Base-by-base conservation (phyloP, 371 early-diverging fungal species). In the Mucor racemosus region DNA sequence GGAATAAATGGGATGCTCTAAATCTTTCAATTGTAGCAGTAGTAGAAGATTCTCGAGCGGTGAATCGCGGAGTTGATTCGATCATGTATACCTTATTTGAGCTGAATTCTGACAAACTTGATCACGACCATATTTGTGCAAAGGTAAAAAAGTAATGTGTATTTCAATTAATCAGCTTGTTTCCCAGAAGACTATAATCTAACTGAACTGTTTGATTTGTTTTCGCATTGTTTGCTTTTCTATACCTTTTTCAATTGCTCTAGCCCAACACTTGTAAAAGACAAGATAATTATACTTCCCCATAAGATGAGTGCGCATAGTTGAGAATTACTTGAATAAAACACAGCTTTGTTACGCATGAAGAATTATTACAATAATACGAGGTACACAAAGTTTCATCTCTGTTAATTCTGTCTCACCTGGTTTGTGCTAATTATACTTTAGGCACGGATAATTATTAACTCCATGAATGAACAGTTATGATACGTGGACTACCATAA, bases 161-260 rank as follows among this genome's bases (percentile, higher is more conserved):
- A 53, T 53, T 53, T 53, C 53, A 53, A 53, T 53, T 53, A 53
- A 53, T 53, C 53, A 53, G 53, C 53, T 31, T 53, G 26, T 53
- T 53, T 53, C 53, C 53, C 53, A 53, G 5, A 53, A 14, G 53
- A 26, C 26, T 26, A 26, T 26, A 26, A 26, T 26, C 3, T 26
- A 26, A 26, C 3, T 26, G 1, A 26, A 26, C 26, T 26, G 1
- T 26, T 3, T 26, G 3, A 26, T 26, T 26, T 26, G 26, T 3
- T 26, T 26, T 1, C 3, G 26, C 1, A 3, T 26, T 26, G 26
- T 26, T 26, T 26, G 26, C 3, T 26, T 26, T 26, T 26, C 26
- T 26, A 3, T 26, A 26, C 26, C 3, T 26, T 26, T 26, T 26
- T 26, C 26, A 26, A 26, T 26, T 26, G 26, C 3, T 26, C 26